Evolutionary conservation across 495 filamentous ascomycete genomes (phyloP), one percentile per base, ranked within the genome.

Genomic region (Hypoxylon crocopeplum): DNA sequence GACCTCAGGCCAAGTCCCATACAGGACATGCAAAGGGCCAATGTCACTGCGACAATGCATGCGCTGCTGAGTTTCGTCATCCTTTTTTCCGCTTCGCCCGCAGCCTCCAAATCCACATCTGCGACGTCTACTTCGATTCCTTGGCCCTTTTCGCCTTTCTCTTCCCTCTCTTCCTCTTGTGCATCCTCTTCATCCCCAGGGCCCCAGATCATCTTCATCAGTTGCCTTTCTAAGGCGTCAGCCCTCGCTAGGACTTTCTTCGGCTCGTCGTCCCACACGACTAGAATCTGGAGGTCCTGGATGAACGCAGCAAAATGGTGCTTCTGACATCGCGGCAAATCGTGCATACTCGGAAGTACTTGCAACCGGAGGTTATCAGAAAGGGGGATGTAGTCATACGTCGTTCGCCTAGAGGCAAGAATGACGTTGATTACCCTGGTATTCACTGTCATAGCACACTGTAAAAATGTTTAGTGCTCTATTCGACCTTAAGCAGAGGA

Each of bases 291-390:
- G n/a, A 69, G 67, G 48, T 84, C 78, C 39, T 79, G 74, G 40
- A 87, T 83, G 62, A 88, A 88, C 24, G 86, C 86, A n/a, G 83
- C 86, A 53, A 84, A 87, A 41, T 88, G 86, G 64, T 87, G 82
- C 62, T 85, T 85, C 66, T 86, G 79, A 44, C 82, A 83, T 12
- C 69, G 66, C 2, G 82, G 81, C 1, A 88, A 72, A 32, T 81
- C 77, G 3, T 65, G 62, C 53, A 88, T 78, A 38, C 74, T 78
- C 7, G 77, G 79, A 13, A 88, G 69, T 16, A 88, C 80, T 61
- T 88, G 86, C 30, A 88, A 64, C 24, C 79, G 77, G 16, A 86
- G 74, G n/a, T 82, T 82, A 47, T 80, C 70, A 10, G 71, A 59
- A 30, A 88, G 64, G n/a, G 84, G 81, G 12, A 88, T 79, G 49